phyloP scores from a whole-genome alignment of 176 grass and related monocot genomes.

The Tillandsia fasciculata region DNA sequence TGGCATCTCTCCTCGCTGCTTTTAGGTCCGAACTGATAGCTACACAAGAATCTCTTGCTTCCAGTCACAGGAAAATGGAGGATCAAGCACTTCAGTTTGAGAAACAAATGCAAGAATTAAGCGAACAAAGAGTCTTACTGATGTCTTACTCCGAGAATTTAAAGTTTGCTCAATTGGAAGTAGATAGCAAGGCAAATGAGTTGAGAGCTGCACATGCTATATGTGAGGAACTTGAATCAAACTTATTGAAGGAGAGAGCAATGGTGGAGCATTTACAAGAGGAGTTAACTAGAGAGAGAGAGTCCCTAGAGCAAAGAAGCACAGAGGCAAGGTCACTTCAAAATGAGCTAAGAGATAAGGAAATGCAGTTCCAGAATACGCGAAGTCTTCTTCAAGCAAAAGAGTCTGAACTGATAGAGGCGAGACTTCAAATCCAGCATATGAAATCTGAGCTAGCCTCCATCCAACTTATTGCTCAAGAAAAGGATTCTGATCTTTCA shows the following conservation, averaged over 20 bases:
- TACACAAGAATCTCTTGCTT: slow-evolving; percentile 63
- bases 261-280: slow-evolving; percentile 44
- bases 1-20: slow-evolving; percentile 57
- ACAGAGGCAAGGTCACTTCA: slow-evolving; percentile 47
- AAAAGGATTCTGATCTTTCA: slow-evolving; percentile 59
- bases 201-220: slow-evolving; percentile 29
- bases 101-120: slow-evolving; percentile 41
- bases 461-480: slow-evolving; percentile 36
- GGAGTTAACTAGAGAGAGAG: slow-evolving; percentile 52
- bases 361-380: slow-evolving; percentile 38
- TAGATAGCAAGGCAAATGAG: slow-evolving; percentile 40
- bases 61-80: slow-evolving; percentile 45
- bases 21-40: slow-evolving; percentile 55
- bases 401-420: slow-evolving; percentile 64
- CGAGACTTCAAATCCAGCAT: slow-evolving; percentile 59
- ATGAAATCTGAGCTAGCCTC: slow-evolving; percentile 62
- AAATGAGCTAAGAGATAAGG: slow-evolving; percentile 46
- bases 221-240: slow-evolving; percentile 46
- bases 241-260: slow-evolving; percentile 38
- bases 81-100: slow-evolving; percentile 46
- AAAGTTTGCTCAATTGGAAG: slow-evolving; percentile 46
- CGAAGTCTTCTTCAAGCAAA: slow-evolving; percentile 48
- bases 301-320: slow-evolving; percentile 51
- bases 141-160: slow-evolving; percentile 50
- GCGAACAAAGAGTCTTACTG: slow-evolving; percentile 41